These are phyloP conservation scores for Euphrasia confusa DNA, from an alignment of 257 asterid species.

Conservation along the genomic window DNA sequence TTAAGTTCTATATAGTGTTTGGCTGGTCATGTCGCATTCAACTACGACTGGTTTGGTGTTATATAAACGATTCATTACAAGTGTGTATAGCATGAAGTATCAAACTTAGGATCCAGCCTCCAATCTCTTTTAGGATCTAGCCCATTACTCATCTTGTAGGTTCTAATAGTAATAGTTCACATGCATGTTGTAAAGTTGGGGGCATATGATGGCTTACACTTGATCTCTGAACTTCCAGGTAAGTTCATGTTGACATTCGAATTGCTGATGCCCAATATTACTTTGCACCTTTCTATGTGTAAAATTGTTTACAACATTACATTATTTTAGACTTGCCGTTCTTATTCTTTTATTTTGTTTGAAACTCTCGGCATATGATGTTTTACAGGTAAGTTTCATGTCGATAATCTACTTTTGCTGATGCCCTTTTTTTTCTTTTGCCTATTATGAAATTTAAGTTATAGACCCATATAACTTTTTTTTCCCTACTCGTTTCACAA, in stretches of 20 bases:
- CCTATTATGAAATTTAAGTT: no score
- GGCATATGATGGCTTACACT: constrained; percentile 63
- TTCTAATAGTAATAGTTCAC: not conserved
- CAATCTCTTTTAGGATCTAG: no score
- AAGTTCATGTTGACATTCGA: constrained; percentile 45
- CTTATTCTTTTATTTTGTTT: constrained; percentile 22
- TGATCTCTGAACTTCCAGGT: constrained; percentile 67
- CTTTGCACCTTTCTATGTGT: constrained; percentile 36
- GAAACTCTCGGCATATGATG: constrained; percentile 66
- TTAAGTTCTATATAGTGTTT: no score
- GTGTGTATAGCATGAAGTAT: no score
- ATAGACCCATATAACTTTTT: no score
- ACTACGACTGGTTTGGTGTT: no score
- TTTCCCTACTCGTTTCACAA: constrained; percentile 15
- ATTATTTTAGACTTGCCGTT: not conserved
- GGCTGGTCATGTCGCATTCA: no score
- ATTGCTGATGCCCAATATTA: constrained; percentile 42
- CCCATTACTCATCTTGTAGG: no score
- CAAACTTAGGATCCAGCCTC: no score
- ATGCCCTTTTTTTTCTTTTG: no score
- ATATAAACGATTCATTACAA: no score
- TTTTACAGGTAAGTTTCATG: constrained; percentile 84
- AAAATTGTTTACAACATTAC: not conserved
- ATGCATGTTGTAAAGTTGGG: constrained; percentile 35
- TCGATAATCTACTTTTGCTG: constrained; percentile 36